Conservation (phyloP, 805 yeast genomes). For the Candida maltosa region DNA sequence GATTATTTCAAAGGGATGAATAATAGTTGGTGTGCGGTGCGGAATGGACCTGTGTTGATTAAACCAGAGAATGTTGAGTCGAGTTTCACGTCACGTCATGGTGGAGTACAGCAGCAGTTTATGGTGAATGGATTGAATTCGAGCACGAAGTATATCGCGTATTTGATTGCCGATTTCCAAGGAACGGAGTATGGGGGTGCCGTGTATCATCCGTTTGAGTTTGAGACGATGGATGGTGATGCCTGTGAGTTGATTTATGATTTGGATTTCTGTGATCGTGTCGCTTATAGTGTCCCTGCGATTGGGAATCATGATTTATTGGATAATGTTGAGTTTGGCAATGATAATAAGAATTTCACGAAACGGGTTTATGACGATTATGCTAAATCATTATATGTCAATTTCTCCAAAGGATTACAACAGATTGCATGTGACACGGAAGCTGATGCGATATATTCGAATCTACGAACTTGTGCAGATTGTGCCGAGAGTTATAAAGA, state of each 20-base stretch:
- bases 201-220: conserved; percentile 52
- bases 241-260: conserved; percentile 75
- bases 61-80: conserved; percentile 20
- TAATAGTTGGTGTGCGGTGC: conserved; percentile 70
- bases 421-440: conserved; percentile 74
- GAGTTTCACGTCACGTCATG: conserved; percentile 43
- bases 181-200: conserved; percentile 53
- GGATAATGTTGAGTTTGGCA: no score
- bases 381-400: conserved; percentile 53
- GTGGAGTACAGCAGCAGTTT: conserved; percentile 57
- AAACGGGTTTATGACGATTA: conserved; percentile 55
- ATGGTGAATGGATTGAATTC: conserved; percentile 57
- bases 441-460: conserved; percentile 66
- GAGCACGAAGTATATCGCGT: conserved; percentile 63
- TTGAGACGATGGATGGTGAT: conserved; percentile 49
- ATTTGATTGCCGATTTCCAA: conserved; percentile 47
- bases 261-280: conserved; percentile 72
- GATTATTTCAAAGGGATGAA: conserved; percentile 38
- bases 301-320: conserved; percentile 10
- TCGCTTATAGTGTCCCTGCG: conserved; percentile 84
- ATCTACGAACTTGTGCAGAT: conserved; percentile 67
- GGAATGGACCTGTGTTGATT: conserved; percentile 45
- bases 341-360: conserved; percentile 6
- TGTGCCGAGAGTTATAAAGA: conserved; percentile 69
- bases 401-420: conserved; percentile 74